These are phyloP conservation scores for Neopestalotiopsis sp. DNA, from an alignment of 2,329 filamentous ascomycete species.

Conservation along the genomic window DNA sequence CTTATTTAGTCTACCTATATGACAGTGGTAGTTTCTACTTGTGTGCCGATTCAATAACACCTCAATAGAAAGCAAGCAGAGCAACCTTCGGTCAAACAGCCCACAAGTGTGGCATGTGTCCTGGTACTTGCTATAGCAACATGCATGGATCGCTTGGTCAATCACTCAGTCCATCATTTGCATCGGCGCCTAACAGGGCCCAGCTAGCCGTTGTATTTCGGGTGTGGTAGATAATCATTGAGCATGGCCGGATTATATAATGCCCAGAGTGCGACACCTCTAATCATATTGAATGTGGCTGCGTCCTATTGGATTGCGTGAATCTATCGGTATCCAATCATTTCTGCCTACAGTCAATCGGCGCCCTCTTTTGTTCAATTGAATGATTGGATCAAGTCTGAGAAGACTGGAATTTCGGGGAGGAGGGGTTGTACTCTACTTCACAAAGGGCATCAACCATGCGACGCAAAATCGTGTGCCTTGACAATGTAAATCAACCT, in stretches of 20 bases:
- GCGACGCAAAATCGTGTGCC: not conserved
- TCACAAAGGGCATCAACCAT: not conserved
- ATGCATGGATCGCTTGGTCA: too few relatives aligned
- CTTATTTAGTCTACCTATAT: slow-evolving; percentile 4
- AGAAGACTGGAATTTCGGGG: too few relatives aligned
- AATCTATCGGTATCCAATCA: not conserved
- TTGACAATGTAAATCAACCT: not conserved
- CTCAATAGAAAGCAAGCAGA: not conserved
- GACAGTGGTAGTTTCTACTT: not conserved
- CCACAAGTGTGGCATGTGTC: not conserved
- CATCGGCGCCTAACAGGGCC: not conserved
- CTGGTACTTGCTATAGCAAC: too few relatives aligned
- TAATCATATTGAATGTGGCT: not conserved
- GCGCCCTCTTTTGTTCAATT: not conserved
- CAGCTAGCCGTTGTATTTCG: not conserved
- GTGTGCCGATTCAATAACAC: not conserved
- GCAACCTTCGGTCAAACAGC: not conserved
- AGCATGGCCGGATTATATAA: not conserved
- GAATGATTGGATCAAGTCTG: not conserved
- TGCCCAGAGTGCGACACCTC: not conserved
- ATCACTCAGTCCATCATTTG: not conserved
- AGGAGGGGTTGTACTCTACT: too few relatives aligned
- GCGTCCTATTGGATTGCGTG: not conserved
- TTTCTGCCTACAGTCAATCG: not conserved
- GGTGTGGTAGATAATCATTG: not conserved